These are phyloP conservation scores for Metschnikowia peoriensis DNA, from an alignment of 805 yeast genomes.

Conservation along the genomic window DNA sequence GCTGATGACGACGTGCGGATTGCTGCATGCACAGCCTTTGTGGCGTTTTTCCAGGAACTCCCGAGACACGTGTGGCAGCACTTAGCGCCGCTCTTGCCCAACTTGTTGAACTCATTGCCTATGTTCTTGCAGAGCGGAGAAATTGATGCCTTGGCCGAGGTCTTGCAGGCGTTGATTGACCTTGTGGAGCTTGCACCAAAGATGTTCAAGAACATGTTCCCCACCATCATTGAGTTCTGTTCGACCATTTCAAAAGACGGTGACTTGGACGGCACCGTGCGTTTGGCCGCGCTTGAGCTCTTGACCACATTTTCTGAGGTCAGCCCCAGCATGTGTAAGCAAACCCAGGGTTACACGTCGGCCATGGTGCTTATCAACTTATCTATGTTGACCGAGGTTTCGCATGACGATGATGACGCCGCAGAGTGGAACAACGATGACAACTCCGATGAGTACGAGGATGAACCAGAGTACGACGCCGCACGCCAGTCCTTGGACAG, in stretches of 20 bases:
- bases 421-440: slow-evolving; percentile 83
- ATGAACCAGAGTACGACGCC: slow-evolving; percentile 82
- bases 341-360: slow-evolving; percentile 67
- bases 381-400: slow-evolving; percentile 88
- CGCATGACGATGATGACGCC: slow-evolving; percentile 81
- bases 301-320: slow-evolving; percentile 89
- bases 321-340: slow-evolving; percentile 92
- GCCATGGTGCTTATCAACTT: slow-evolving; percentile 72
- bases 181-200: slow-evolving; percentile 92
- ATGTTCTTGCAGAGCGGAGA: slow-evolving; percentile 76
- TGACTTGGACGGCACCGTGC: slow-evolving; percentile 73
- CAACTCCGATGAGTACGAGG: slow-evolving; percentile 72
- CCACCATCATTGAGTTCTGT: slow-evolving; percentile 81
- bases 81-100: slow-evolving; percentile 78
- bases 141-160: slow-evolving; percentile 77
- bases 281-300: slow-evolving; percentile 85
- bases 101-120: slow-evolving; percentile 81
- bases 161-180: slow-evolving; percentile 86
- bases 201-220: slow-evolving; percentile 88
- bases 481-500: slow-evolving; percentile 96
- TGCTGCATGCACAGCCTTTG: slow-evolving; percentile 89
- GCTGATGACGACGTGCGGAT: slow-evolving; percentile 78
- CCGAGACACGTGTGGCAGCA: slow-evolving; percentile 78
- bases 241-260: slow-evolving; percentile 78
- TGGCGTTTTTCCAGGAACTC: slow-evolving; percentile 77